Conservation (phyloP, 306 rosid species). For the Vicia villosa region DNA sequence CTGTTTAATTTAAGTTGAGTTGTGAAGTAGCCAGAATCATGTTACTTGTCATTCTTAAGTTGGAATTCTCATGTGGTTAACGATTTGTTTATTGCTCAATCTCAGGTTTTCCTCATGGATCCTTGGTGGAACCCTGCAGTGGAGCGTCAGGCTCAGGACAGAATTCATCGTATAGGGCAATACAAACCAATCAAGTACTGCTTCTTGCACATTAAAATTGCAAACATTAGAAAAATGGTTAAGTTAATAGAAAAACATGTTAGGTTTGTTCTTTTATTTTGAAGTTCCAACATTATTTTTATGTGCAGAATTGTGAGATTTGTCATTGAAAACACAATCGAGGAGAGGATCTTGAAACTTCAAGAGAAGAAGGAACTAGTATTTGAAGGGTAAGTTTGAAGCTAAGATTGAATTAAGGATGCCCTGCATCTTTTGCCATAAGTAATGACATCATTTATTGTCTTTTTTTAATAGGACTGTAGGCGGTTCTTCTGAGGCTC, state of each 20-base stretch:
- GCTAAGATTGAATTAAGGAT: slow-evolving; percentile 13
- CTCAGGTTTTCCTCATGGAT: slow-evolving; percentile 92
- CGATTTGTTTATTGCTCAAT: slow-evolving; percentile 27
- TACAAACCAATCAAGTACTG: slow-evolving; percentile 84
- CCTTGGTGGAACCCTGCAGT: slow-evolving; percentile 99
- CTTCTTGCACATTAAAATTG: slow-evolving; percentile 20
- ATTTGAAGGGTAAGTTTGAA: slow-evolving; percentile 79
- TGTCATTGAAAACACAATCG: slow-evolving; percentile 81
- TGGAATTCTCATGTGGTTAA: slow-evolving; percentile 6
- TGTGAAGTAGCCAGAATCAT: slow-evolving; percentile 12
- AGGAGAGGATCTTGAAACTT: slow-evolving; percentile 91
- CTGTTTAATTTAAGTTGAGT: slow-evolving; percentile 27
- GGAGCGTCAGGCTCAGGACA: slow-evolving; percentile 93
- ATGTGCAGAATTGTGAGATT: slow-evolving; percentile 74
- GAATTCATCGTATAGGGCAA: slow-evolving; percentile 96
- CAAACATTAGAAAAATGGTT: not conserved
- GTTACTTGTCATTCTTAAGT: not conserved
- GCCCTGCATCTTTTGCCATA: slow-evolving; percentile 19
- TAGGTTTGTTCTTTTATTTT: not conserved
- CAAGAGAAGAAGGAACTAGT: slow-evolving; percentile 90
- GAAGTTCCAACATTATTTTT: slow-evolving; percentile 14
- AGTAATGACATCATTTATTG: slow-evolving; percentile 8
- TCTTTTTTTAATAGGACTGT: slow-evolving; percentile 57
- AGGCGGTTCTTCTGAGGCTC: slow-evolving; percentile 74
- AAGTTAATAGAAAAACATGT: slow-evolving; percentile 9